These are phyloP conservation scores for Litsea cubeba DNA, from an alignment of 164 flowering plant species.

Conservation along the genomic window DNA sequence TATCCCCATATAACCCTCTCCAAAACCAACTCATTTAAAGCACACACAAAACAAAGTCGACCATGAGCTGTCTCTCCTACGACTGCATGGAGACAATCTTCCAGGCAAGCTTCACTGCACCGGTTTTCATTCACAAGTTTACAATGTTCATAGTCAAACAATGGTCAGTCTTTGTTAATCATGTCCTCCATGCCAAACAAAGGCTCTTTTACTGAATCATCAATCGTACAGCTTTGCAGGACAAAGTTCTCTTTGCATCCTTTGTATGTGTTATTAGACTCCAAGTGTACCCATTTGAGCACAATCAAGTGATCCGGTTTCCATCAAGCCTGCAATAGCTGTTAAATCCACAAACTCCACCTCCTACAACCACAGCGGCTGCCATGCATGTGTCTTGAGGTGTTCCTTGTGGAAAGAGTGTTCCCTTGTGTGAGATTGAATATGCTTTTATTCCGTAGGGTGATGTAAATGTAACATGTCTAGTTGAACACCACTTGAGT, in stretches of 20 bases:
- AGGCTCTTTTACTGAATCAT: not conserved
- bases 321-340: conserved; percentile 26
- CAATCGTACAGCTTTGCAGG: conserved; percentile 19
- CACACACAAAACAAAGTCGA: no score
- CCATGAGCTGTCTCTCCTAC: no score
- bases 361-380: not conserved
- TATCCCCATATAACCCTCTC: no score
- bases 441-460: conserved; percentile 9
- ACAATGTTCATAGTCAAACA: conserved; percentile 24
- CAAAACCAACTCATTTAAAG: no score
- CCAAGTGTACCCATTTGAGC: conserved; percentile 35
- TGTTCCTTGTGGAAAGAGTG: not conserved
- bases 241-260: conserved; percentile 6
- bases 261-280: conserved; percentile 26
- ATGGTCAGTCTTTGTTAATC: conserved; percentile 38
- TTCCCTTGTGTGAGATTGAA: not conserved
- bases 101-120: conserved; percentile 42
- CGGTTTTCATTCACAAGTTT: conserved; percentile 12
- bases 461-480: conserved; percentile 27
- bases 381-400: conserved; percentile 22
- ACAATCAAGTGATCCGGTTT: conserved; percentile 23
- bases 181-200: not conserved
- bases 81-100: conserved; percentile 49
- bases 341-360: conserved; percentile 39
- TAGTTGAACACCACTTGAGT: conserved; percentile 29